phyloP scores from a whole-genome alignment of 768 basidiomycete genomes.

The Mycena rosella region DNA sequence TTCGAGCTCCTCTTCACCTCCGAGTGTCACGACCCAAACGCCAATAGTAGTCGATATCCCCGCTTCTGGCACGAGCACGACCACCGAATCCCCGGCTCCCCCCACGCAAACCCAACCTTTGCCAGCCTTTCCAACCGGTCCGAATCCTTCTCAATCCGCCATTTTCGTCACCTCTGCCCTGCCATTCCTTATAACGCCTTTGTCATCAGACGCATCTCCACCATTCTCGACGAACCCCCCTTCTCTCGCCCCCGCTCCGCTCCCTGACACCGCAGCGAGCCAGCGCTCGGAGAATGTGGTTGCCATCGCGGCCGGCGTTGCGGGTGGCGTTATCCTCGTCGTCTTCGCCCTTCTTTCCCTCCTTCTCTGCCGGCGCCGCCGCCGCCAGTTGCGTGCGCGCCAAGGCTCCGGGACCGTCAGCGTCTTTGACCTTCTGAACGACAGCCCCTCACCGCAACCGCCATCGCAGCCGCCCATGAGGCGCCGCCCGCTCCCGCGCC shows the following conservation, averaged over 20 bases:
- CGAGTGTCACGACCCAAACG: not conserved
- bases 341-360: slow-evolving; percentile 11
- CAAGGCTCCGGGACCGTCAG: slow-evolving; percentile 32
- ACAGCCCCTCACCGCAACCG: no score
- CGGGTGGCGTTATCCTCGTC: slow-evolving; percentile 19
- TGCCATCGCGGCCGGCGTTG: slow-evolving; percentile 16
- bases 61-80: no score
- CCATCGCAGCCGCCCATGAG: not conserved
- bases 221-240: not conserved
- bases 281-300: not conserved
- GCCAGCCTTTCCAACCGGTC: slow-evolving; percentile 4
- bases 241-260: not conserved
- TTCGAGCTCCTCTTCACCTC: not conserved
- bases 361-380: slow-evolving; percentile 13
- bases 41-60: not conserved
- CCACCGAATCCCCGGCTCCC: not conserved
- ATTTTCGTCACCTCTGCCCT: not conserved
- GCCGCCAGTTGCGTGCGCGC: not conserved
- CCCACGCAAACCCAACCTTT: not conserved
- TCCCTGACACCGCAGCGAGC: not conserved
- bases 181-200: not conserved
- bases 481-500: slow-evolving; percentile 11
- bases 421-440: slow-evolving; percentile 26
- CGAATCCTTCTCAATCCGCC: not conserved
- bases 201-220: not conserved